Evolutionary conservation across 2,329 filamentous ascomycete genomes (phyloP), one percentile per base, ranked within the genome.

Genomic region (Hypomyces perniciosus): DNA sequence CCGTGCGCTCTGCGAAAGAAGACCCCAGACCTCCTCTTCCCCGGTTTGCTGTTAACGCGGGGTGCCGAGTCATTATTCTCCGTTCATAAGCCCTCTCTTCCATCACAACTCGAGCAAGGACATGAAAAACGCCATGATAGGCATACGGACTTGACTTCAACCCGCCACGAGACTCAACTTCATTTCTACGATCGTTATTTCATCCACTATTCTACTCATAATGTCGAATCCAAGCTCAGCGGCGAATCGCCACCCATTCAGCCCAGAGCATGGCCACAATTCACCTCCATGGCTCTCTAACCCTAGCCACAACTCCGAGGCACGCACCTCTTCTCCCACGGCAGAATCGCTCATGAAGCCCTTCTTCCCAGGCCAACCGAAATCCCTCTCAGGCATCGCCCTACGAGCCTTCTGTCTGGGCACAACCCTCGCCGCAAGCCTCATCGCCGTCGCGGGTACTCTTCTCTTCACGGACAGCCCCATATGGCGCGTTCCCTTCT

Each of bases 401-500:
- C 56, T 78, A 35, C 76, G 80, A 35, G 74, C 81, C 31, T 81
- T 82, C 59, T 72, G 71, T 53, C 74, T 84, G 37, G 78, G 80
- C 48, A 61, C 66, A 33, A 57, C 68, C 13, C 62, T 77, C n/a
- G 64, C 73, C 10, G 66, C 68, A 40, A 57, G 68, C 43, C 52
- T 69, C 43, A 48, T 66, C 34, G 45, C 59, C 31, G 64, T 70
- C 46, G 35, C 60, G 8, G 48, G 60, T 42, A 60, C 71, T 48
- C 59, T 75, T 9, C 12, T 66, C 39, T 59, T 65, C 51, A 72
- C 71, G 5, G 54, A 66, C 10, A 74, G 70, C 33, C 74, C 78
- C 26, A 68, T 79, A 50, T 85, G 82, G 82, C 80, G 83, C 51
- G 65, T 79, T 6, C 79, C 81, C 30, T 82, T 85, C 65, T 92